Evolutionary conservation across 2,329 filamentous ascomycete species (phyloP), one percentile per base, ranked within the genome.

Genomic region (Alternaria sp.): DNA sequence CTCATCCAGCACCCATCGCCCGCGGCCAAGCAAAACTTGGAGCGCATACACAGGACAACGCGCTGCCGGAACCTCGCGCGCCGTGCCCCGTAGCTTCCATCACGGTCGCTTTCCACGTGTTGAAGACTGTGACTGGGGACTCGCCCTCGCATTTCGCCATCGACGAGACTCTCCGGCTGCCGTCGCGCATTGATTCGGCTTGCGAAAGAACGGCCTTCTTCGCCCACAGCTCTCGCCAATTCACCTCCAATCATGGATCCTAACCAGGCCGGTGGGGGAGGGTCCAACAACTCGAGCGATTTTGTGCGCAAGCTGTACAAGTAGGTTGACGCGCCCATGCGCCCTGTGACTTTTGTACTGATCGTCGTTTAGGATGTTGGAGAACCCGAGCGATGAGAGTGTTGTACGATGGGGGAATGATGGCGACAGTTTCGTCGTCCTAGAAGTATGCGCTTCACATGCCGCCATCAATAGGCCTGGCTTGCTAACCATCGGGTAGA

Each of bases 291-390:
- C 82, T 96, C 93, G 63, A 96, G 93, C 84, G 93, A 97, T 82
- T 97, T 97, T 85, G 93, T 98, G 81, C 93, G 94, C 83, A 98
- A 98, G 82, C 84, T 98, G 67, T 98, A 97, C 85, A 96, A 97
- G 94, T 98, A 88, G 80, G 85, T 65, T 13, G 44, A 53, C 51
- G 56, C 56, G 56, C 44, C 51, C 29, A 46, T 24, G 23, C 26
- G n/a, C 21, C 11, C 17, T 14, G 23, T 24, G 17, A 17, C 17
- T 5, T 71, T 65, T 46, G n/a, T 61, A 37, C 78, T 79, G 58
- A 78, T 44, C 62, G 68, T 60, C 61, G 53, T 49, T 60, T 75
- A 96, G 92, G 77, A 99, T 99, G 95, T 83, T 99, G 72, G 94
- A 98, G 80, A 96, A 96, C 73, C 93, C 93, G 34, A 89, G 92